These are phyloP conservation scores for Phytophthora hybrid DNA, from an alignment of 352 stramenopile species.

Conservation along the genomic window DNA sequence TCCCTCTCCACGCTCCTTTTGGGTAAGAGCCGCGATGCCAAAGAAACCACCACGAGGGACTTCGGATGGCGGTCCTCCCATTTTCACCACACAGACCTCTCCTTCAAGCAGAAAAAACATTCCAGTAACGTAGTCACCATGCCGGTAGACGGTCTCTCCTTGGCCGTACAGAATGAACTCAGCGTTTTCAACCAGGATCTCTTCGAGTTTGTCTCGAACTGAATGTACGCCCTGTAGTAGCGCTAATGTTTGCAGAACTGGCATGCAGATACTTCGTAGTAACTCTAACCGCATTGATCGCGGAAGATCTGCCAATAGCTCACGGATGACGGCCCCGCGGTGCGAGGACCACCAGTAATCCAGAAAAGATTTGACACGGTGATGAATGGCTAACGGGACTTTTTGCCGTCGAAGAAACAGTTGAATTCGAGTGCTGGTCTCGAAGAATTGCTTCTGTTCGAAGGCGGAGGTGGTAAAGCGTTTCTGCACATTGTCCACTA, in stretches of 20 bases:
- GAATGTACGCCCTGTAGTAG: constrained; percentile 40
- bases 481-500: constrained; percentile 61
- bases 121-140: constrained; percentile 57
- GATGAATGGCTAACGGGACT: constrained; percentile 46
- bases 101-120: constrained; percentile 67
- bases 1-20: constrained; percentile 50
- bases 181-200: constrained; percentile 48
- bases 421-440: constrained; percentile 52
- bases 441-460: constrained; percentile 63
- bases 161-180: constrained; percentile 60
- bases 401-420: constrained; percentile 56
- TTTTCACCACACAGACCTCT: constrained; percentile 44
- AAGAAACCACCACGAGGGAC: constrained; percentile 50
- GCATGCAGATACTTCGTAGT: constrained; percentile 46
- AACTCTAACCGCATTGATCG: constrained; percentile 49
- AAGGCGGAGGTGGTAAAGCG: constrained; percentile 43
- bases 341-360: constrained; percentile 71
- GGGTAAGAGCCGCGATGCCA: constrained; percentile 42
- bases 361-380: constrained; percentile 59
- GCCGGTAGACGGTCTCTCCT: constrained; percentile 54
- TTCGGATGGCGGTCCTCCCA: constrained; percentile 23
- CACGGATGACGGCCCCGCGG: constrained; percentile 49
- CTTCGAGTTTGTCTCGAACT: constrained; percentile 39
- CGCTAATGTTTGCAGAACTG: constrained; percentile 47
- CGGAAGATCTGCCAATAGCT: constrained; percentile 53